A percentile compares a stretch with the other conserved stretches of the same genome.
Evolutionary conservation across 306 rosid genomes (phyloP).

Genomic region (Vigna mungo): DNA sequence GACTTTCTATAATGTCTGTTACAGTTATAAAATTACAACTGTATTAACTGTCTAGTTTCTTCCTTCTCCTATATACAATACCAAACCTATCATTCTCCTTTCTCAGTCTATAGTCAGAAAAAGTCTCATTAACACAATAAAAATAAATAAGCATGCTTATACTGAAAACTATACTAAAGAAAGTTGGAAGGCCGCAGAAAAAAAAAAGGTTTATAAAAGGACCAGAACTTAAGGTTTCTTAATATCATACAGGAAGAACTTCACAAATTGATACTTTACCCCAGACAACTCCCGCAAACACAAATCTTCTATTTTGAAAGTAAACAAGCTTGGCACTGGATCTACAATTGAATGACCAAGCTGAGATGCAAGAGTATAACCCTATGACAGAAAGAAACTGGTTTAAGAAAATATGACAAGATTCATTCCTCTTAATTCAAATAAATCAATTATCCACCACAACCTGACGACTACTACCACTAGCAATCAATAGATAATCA

Average conservation of each 20-base stretch:
- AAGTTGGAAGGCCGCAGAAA: conserved; percentile 9
- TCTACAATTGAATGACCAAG: conserved; percentile 93
- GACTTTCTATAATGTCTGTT: too few relatives aligned
- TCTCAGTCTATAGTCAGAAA: conserved; percentile 6
- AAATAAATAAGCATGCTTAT: conserved; percentile 17
- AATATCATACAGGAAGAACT: conserved; percentile 36
- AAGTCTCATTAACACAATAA: conserved; percentile 21
- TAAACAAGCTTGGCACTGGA: conserved; percentile 90
- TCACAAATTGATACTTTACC: conserved; percentile 56
- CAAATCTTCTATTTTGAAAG: conserved; percentile 83
- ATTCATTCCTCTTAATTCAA: conserved; percentile 41
- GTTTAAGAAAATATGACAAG: conserved; percentile 26
- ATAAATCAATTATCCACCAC: conserved; percentile 43
- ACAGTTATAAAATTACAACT: too few relatives aligned
- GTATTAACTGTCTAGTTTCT: too few relatives aligned
- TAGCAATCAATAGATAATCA: conserved; percentile 88
- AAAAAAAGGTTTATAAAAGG: conserved; percentile 24
- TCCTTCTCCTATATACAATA: too few relatives aligned
- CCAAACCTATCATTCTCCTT: neutral
- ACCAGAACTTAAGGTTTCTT: conserved; percentile 32
- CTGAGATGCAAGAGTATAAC: conserved; percentile 84
- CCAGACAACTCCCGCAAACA: conserved; percentile 77
- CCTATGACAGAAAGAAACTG: conserved; percentile 60
- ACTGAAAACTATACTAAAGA: conserved; percentile 15
- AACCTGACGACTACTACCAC: conserved; percentile 91